Conservation (phyloP, 495 filamentous ascomycete genomes). For the Aspergillus bridgeri region DNA sequence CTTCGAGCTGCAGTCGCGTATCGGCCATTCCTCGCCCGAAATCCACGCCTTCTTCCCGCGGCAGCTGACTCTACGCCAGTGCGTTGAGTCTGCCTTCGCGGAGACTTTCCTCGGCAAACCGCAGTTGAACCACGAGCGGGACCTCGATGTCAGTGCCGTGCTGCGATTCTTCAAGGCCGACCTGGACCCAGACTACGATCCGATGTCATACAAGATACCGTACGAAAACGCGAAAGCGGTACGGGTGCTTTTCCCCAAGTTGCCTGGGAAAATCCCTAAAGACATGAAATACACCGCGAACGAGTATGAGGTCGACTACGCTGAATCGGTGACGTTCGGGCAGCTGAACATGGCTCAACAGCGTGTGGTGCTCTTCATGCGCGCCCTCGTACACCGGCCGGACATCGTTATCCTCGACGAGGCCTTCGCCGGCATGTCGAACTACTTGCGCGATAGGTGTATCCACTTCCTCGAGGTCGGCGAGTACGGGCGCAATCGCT, state of each 20-base stretch:
- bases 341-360: constrained; percentile 75
- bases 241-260: constrained; percentile 8
- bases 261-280: constrained; percentile 1
- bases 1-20: constrained; percentile 84
- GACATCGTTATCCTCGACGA: constrained; percentile 93
- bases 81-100: constrained; percentile 81
- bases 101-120: constrained; percentile 78
- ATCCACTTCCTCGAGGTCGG: constrained; percentile 69
- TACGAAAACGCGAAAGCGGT: constrained; percentile 7
- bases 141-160: constrained; percentile 57
- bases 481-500: constrained; percentile 24
- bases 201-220: constrained; percentile 6
- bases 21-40: constrained; percentile 91
- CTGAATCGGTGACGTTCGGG: constrained; percentile 65
- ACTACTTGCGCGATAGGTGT: constrained; percentile 77
- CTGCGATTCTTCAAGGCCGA: constrained; percentile 73
- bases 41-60: constrained; percentile 90
- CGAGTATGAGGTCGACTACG: constrained; percentile 58
- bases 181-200: constrained; percentile 51
- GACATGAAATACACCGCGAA: constrained; percentile 10
- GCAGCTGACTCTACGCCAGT: constrained; percentile 66
- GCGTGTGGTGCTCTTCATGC: constrained; percentile 77
- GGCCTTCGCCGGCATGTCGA: constrained; percentile 86
- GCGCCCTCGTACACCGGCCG: constrained; percentile 75
- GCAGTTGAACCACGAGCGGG: constrained; percentile 50